Evolutionary conservation across 192 early-diverging fungal species (phyloP), one percentile per base, ranked within the genome.

Genomic region (Backusella westeae): DNA sequence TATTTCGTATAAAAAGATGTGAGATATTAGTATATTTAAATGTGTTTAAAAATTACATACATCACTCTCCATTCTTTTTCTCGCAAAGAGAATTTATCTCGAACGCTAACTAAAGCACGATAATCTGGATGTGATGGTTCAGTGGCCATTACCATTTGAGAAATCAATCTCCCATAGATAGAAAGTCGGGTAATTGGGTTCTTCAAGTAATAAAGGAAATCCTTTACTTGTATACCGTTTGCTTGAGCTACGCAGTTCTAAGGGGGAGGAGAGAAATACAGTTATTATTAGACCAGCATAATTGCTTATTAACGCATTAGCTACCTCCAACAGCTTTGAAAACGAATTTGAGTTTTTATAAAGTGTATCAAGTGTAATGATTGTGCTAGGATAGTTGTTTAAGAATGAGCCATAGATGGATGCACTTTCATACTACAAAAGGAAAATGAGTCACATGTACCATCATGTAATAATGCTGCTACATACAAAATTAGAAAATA

Each of bases 81-180:
- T n/a, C 71, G 71, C n/a, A 21, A 34, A 34, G 23, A 3, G n/a
- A 53, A 72, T 34, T 32, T 53, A 36, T 72, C 46, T n/a, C 29
- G 34, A 5, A 56, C 34, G 29, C 49, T 29, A 12, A 35, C 0
- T 36, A 72, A 26, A 19, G 46, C 71, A 4, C 34, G 71, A 52
- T 72, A 72, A 21, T 72, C 71, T 49, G 71, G 71, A 14, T 72
- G 71, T 35, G 46, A 72, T 9, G 71, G 71, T n/a, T 72, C 71
- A 12, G 71, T 72, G 2, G 26, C 15, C 6, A 21, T 21, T 21
- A 34, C 71, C 19, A 72, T 49, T 53, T 72, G 71, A 10, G 46
- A 32, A 21, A 72, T n/a, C 4, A 53, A 1, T 35, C 15, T 26
- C 10, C 32, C 41, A 38, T 72, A 72, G 3, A 26, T 15, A 14